phyloP scores from a whole-genome alignment of 805 yeast species.

The Lipomyces mesembrius region DNA sequence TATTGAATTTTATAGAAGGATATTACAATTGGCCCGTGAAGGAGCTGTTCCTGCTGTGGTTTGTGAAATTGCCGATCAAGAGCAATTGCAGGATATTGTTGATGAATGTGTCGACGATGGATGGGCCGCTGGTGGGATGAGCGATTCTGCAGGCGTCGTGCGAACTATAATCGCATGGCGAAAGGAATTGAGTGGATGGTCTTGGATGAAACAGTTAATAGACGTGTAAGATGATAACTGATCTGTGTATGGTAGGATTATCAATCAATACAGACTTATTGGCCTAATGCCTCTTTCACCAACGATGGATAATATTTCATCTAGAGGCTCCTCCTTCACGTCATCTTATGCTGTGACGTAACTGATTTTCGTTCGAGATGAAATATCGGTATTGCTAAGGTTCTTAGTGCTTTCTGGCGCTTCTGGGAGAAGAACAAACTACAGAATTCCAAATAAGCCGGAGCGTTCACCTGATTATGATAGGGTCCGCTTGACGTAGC shows the following conservation, averaged over 20 bases:
- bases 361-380: slow-evolving; percentile 31
- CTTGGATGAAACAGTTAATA: slow-evolving; percentile 19
- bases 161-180: slow-evolving; percentile 28
- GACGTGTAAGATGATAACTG: slow-evolving; percentile 3
- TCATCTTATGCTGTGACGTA: slow-evolving; percentile 20
- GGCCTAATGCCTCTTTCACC: not conserved
- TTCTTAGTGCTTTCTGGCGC: not conserved
- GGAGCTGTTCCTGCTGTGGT: slow-evolving; percentile 61
- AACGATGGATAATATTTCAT: not conserved
- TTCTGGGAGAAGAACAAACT: slow-evolving; percentile 31
- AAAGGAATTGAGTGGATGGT: slow-evolving; percentile 18
- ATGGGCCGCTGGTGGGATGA: slow-evolving; percentile 58
- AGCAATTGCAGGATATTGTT: slow-evolving; percentile 58
- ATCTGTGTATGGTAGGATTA: not conserved
- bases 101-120: slow-evolving; percentile 35
- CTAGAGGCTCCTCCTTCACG: slow-evolving; percentile 37
- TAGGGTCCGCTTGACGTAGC: slow-evolving; percentile 42
- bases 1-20: slow-evolving; percentile 65
- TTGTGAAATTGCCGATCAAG: slow-evolving; percentile 71
- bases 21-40: slow-evolving; percentile 54
- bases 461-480: slow-evolving; percentile 38
- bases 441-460: slow-evolving; percentile 43
- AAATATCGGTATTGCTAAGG: slow-evolving; percentile 37
- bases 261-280: not conserved
- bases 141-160: slow-evolving; percentile 53